Evolutionary conservation across 2,329 filamentous ascomycete genomes (phyloP).

Genomic region (Teratosphaeria gauchensis): DNA sequence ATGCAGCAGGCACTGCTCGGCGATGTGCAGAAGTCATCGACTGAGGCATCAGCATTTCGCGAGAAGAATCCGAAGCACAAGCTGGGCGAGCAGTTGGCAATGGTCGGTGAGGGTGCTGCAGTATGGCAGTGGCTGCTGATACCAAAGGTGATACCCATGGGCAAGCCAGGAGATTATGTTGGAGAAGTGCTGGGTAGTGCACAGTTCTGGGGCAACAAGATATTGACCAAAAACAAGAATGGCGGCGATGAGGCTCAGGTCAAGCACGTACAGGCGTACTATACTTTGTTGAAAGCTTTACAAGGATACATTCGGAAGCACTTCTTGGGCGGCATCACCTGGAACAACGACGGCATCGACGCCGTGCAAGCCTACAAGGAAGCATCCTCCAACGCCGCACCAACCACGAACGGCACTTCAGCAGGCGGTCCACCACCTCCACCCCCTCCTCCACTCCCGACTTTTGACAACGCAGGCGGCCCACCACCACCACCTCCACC

Average conservation of each 20-base stretch:
- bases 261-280: constrained; percentile 88
- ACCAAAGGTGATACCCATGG: constrained; percentile 37
- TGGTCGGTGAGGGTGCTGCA: constrained; percentile 82
- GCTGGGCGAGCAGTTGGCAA: constrained; percentile 54
- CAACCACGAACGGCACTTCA: constrained; percentile 28
- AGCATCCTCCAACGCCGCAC: constrained; percentile 30
- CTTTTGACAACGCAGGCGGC: constrained; percentile 38
- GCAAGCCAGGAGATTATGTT: constrained; percentile 75
- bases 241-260: constrained; percentile 62
- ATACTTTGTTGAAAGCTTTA: constrained; percentile 77
- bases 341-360: constrained; percentile 70
- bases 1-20: constrained; percentile 70
- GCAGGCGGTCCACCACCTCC: constrained; percentile 44
- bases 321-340: constrained; percentile 68
- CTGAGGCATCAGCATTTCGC: constrained; percentile 46
- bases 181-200: constrained; percentile 73
- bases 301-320: constrained; percentile 75
- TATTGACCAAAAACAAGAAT: constrained; percentile 83
- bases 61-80: constrained; percentile 73
- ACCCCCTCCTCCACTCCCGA: constrained; percentile 38
- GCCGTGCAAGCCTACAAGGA: constrained; percentile 60
- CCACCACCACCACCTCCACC: constrained; percentile 50
- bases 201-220: constrained; percentile 90
- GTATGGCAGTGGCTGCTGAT: constrained; percentile 85
- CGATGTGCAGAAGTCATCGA: constrained; percentile 59